Base-by-base conservation (phyloP, 257 asterid genomes). In the Eustoma russellianum region DNA sequence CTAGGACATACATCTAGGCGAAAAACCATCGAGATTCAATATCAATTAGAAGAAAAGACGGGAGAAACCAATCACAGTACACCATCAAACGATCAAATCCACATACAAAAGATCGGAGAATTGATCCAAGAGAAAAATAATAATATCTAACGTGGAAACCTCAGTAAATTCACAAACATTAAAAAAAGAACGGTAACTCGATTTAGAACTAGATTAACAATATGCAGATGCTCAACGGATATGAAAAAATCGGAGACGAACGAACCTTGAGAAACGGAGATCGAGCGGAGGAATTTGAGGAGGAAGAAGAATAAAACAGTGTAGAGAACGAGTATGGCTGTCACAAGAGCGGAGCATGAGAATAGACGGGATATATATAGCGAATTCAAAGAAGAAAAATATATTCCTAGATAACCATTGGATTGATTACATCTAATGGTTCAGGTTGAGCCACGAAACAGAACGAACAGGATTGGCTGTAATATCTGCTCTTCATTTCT, bases 271-370 rank as follows among this genome's bases (percentile, higher is more conserved):
- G 48, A 17, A n/a, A 12, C 58, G 17, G 41, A 50, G 57, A 67
- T 61, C 64, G 13, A 43, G 33, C 5, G 6, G 15, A 5, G 47
- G 15, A 50, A 41, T 9, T 9, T 24, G 30, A 24, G 30, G 0
- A 6, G 3, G 13, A 7, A 0, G 30, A 45, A 52, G 49, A 41
- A 15, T 41, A 34, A 19, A 45, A 18, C 17, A 40, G 41, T 51
- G 48, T 15, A 18, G 54, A 55, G 48, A 13, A 70, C 66, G 83
- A 48, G 79, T 59, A 78, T 24, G 30, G 30, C 30, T 0, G 30
- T 24, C 30, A 70, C 72, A 56, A 62, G 62, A 57, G 75, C 53
- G 44, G 55, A 65, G 63, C 89, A 78, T 84, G 54, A 71, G 78
- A 70, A 56, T 7, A 1, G 5, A 35, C 1, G 14, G 35, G 40